phyloP scores from a whole-genome alignment of 345 rosid species.

The Dipteronia dyeriana region DNA sequence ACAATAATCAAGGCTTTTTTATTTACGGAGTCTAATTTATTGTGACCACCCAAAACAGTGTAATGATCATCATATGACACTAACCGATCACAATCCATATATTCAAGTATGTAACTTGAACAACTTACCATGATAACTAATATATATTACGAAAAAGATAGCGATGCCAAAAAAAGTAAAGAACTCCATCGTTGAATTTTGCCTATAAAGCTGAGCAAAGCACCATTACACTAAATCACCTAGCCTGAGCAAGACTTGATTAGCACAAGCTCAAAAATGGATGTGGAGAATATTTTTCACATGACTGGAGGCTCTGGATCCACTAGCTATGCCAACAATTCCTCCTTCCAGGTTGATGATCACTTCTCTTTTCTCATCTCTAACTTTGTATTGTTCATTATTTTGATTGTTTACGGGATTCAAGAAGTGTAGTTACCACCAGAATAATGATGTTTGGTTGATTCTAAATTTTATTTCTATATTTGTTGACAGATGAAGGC shows the following conservation, averaged over 20 bases:
- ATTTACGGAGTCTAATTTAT: no score
- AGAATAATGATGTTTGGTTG: no score
- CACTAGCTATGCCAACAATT: slow-evolving; percentile 52
- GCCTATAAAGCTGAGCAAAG: slow-evolving; percentile 9
- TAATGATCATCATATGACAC: neutral
- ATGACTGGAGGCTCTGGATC: slow-evolving; percentile 45
- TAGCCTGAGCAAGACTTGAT: neutral
- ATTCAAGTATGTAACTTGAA: neutral
- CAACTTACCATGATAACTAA: neutral
- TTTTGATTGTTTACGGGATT: neutral
- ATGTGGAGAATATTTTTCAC: slow-evolving; percentile 38
- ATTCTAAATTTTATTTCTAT: no score
- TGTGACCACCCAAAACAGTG: no score
- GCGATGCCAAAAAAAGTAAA: neutral
- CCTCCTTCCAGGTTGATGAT: slow-evolving; percentile 38
- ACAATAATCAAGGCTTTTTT: no score
- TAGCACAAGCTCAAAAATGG: slow-evolving; percentile 23
- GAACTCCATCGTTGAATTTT: slow-evolving; percentile 13
- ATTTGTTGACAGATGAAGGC: slow-evolving; percentile 43
- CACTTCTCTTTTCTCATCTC: neutral
- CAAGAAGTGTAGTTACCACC: no score
- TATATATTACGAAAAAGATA: neutral
- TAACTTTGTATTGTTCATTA: no score
- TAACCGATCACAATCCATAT: neutral
- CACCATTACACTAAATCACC: neutral